Conservation (phyloP, 2,329 filamentous ascomycete species). For the Fusarium papillatum region DNA sequence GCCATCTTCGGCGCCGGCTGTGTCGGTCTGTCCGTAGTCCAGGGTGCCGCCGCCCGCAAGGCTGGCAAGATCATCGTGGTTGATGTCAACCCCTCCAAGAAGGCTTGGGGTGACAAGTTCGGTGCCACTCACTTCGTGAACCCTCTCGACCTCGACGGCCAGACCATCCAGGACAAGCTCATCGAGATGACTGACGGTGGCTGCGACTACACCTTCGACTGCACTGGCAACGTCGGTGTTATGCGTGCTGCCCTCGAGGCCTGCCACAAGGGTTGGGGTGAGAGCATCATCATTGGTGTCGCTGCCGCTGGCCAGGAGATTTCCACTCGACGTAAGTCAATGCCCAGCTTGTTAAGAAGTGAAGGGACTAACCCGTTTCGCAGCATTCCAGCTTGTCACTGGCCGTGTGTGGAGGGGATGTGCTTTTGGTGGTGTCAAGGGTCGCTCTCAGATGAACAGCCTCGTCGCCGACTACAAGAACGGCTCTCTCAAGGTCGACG, state of each 20-base stretch:
- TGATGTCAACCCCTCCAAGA: conserved; percentile 88
- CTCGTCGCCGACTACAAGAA: conserved; percentile 92
- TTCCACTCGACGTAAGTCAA: conserved; percentile 84
- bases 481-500: conserved; percentile 95
- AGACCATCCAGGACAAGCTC: conserved; percentile 91
- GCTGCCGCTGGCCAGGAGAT: conserved; percentile 98
- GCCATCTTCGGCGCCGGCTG: conserved; percentile 97
- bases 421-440: conserved; percentile 98
- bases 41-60: conserved; percentile 90
- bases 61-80: conserved; percentile 82
- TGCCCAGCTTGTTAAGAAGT: not conserved
- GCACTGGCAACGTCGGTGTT: conserved; percentile 95
- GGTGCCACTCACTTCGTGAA: conserved; percentile 98
- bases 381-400: conserved; percentile 98
- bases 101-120: conserved; percentile 94
- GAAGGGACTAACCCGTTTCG: conserved; percentile 41
- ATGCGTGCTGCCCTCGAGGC: conserved; percentile 97
- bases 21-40: conserved; percentile 94
- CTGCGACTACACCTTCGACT: conserved; percentile 99
- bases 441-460: conserved; percentile 89
- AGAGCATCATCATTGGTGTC: conserved; percentile 98
- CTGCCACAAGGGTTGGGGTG: conserved; percentile 99
- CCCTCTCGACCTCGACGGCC: conserved; percentile 81
- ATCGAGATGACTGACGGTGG: conserved; percentile 98
- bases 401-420: conserved; percentile 98